Evolutionary conservation across 495 filamentous ascomycete genomes (phyloP).

Genomic region (Monascus purpureus): DNA sequence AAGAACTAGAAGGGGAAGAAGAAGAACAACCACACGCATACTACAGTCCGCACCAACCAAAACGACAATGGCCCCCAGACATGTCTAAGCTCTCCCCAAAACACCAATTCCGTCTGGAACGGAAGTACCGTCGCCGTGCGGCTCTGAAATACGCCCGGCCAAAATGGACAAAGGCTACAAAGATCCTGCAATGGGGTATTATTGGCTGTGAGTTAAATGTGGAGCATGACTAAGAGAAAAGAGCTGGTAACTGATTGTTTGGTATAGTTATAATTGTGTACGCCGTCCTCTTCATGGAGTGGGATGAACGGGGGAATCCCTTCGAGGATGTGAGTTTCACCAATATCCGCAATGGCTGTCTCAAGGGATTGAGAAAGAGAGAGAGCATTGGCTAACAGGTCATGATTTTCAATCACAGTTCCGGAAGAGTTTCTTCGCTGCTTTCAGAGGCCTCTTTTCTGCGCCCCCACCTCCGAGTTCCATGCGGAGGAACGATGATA

Average conservation of each 20-base stretch:
- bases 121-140: conserved; percentile 53
- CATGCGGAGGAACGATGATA: conserved; percentile 12
- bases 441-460: conserved; percentile 21
- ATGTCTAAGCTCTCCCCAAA: conserved; percentile 64
- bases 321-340: conserved; percentile 40
- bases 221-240: background rate
- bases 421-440: conserved; percentile 23
- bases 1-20: background rate
- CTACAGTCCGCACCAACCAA: conserved; percentile 58
- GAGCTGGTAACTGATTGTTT: conserved; percentile 1
- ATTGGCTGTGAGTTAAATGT: conserved; percentile 42
- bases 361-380: too few relatives aligned
- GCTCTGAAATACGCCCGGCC: conserved; percentile 63
- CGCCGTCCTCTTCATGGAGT: conserved; percentile 65
- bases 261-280: conserved; percentile 53
- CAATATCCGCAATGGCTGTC: too few relatives aligned
- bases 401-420: conserved; percentile 15
- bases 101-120: conserved; percentile 61
- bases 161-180: conserved; percentile 56
- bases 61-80: conserved; percentile 85
- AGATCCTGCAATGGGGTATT: conserved; percentile 52
- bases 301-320: conserved; percentile 44
- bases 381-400: too few relatives aligned
- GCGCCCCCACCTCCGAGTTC: conserved; percentile 19
- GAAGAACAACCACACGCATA: conserved; percentile 14